phyloP scores from a whole-genome alignment of 208 protist species.

The Jaenimonas drosophilae region DNA sequence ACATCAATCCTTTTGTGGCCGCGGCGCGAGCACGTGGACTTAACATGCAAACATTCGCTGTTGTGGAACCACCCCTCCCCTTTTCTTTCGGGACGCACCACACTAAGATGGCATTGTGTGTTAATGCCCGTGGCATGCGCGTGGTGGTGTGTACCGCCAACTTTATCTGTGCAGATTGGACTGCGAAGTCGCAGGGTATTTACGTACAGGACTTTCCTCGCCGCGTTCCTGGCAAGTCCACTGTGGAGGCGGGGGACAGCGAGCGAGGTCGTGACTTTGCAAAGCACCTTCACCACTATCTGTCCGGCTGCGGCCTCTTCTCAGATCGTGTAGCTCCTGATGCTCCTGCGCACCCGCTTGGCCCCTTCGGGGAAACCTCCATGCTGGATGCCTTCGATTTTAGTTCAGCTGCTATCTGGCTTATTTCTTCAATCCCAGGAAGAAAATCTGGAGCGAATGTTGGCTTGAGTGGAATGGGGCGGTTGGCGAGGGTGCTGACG shows the following conservation, averaged over 20 bases:
- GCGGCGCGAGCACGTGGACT: constrained; percentile 3
- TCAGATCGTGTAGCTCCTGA: background rate
- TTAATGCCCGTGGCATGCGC: constrained; percentile 46
- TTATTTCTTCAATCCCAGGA: constrained; percentile 62
- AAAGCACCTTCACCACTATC: constrained; percentile 23
- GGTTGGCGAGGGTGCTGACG: constrained; percentile 11
- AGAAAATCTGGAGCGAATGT: constrained; percentile 13
- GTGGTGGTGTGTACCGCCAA: constrained; percentile 70
- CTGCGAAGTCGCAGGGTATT: constrained; percentile 55
- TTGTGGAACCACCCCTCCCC: constrained; percentile 54
- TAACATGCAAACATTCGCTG: constrained; percentile 15
- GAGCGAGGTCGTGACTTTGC: constrained; percentile 25
- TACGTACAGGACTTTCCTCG: constrained; percentile 81
- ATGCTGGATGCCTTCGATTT: constrained; percentile 60
- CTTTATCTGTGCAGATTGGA: constrained; percentile 60
- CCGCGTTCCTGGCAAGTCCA: background rate
- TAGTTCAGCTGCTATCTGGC: constrained; percentile 27
- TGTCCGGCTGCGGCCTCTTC: constrained; percentile 13
- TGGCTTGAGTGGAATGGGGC: constrained; percentile 17
- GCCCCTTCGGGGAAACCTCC: constrained; percentile 13
- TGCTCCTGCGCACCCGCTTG: constrained; percentile 6
- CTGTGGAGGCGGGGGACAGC: background rate
- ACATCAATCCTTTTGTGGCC: constrained; percentile 9
- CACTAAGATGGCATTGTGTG: constrained; percentile 54
- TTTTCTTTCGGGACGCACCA: constrained; percentile 78